A percentile compares a stretch with the other conserved stretches of the same genome.
phyloP scores from a whole-genome alignment of 1,284 basidiomycete species.

The Malassezia obtusa region DNA sequence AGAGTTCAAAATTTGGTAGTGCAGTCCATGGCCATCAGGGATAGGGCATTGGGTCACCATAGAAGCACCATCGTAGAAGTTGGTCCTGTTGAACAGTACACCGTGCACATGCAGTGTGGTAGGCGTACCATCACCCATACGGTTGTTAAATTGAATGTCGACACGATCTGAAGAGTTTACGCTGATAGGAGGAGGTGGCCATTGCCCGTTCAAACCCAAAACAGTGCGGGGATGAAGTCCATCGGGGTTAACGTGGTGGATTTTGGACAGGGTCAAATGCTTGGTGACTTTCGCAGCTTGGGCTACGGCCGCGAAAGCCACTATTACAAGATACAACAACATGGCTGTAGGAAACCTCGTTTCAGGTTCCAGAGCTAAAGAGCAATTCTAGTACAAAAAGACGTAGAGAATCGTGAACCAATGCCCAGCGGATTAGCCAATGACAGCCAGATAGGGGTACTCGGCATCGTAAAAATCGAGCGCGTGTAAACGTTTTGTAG shows the following conservation, averaged over 20 bases:
- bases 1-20: constrained; percentile 62
- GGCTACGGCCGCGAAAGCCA: no score
- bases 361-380: no score
- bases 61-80: constrained; percentile 68
- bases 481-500: no score
- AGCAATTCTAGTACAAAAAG: no score
- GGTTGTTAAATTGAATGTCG: constrained; percentile 18
- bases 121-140: constrained; percentile 16
- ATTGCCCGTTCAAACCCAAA: constrained; percentile 13
- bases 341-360: no score
- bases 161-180: constrained; percentile 21
- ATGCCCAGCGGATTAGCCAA: no score
- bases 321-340: no score
- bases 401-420: no score
- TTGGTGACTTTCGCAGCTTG: constrained; percentile 25
- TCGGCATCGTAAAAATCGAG: no score
- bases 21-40: constrained; percentile 63
- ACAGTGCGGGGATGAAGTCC: constrained; percentile 26
- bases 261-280: constrained; percentile 61
- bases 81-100: constrained; percentile 72
- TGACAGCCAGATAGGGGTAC: no score
- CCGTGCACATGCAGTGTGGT: constrained; percentile 54
- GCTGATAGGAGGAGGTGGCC: constrained; percentile 11
- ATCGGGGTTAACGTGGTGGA: constrained; percentile 34
- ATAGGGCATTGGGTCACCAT: constrained; percentile 79